Evolutionary conservation across 2,329 filamentous ascomycete genomes (phyloP).

Genomic region (Microascus cirrosus): DNA sequence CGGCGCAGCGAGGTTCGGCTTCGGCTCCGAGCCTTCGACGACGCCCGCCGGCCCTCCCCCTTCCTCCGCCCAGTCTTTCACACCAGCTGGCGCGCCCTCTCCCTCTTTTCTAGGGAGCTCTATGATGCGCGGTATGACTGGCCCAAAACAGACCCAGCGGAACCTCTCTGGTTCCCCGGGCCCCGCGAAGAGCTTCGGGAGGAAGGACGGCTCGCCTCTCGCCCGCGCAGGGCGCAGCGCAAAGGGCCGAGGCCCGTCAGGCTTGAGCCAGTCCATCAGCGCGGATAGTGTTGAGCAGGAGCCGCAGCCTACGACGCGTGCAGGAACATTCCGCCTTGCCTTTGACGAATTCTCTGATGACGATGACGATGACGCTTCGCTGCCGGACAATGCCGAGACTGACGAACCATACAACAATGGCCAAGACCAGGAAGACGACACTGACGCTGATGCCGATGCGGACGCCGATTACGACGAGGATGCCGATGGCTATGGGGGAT

Average conservation of each 20-base stretch:
- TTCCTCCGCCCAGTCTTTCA: slow-evolving; percentile 42
- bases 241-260: slow-evolving; percentile 32
- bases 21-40: slow-evolving; percentile 35
- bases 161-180: slow-evolving; percentile 19
- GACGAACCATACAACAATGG: slow-evolving; percentile 19
- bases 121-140: slow-evolving; percentile 30
- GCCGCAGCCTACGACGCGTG: slow-evolving; percentile 7
- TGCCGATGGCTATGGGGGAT: slow-evolving; percentile 13
- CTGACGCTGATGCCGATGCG: slow-evolving; percentile 17
- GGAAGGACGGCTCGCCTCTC: slow-evolving; percentile 27
- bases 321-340: slow-evolving; percentile 12
- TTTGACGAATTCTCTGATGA: slow-evolving; percentile 9
- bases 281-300: slow-evolving; percentile 9
- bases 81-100: slow-evolving; percentile 43
- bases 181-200: slow-evolving; percentile 23
- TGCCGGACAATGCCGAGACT: slow-evolving; percentile 19
- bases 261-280: slow-evolving; percentile 32
- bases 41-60: slow-evolving; percentile 41
- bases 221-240: slow-evolving; percentile 34
- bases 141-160: slow-evolving; percentile 21
- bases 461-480: slow-evolving; percentile 23
- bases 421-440: slow-evolving; percentile 17
- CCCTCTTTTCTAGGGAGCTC: slow-evolving; percentile 44
- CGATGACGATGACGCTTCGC: slow-evolving; percentile 12
- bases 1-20: slow-evolving; percentile 16